Conservation (phyloP, 1,139 yeast genomes). For the Lipomyces yarrowii region DNA sequence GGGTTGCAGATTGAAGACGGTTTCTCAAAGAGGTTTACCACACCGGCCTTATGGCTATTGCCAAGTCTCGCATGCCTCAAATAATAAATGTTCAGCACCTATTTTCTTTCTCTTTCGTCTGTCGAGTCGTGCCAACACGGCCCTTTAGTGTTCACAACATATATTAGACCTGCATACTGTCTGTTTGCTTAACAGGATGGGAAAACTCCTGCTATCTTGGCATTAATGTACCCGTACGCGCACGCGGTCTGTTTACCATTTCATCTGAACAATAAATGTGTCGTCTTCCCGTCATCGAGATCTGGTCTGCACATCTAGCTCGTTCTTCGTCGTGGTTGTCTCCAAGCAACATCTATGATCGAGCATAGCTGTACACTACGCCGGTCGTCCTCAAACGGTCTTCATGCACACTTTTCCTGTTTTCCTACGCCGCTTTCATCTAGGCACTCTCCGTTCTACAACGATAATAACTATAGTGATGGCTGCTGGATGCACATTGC, state of each 20-base stretch:
- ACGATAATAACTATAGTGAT: background rate
- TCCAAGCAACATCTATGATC: background rate
- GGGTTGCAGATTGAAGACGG: no score
- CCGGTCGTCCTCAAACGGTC: background rate
- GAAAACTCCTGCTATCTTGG: no score
- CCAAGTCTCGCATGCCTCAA: no score
- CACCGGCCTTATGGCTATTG: no score
- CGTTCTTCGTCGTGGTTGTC: background rate
- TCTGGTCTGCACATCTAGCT: background rate
- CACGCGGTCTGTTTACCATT: background rate
- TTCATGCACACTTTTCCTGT: background rate
- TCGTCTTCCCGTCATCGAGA: background rate
- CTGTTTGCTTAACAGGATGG: no score
- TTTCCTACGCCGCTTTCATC: background rate
- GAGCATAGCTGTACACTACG: background rate
- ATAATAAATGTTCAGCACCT: no score
- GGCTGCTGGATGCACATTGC: constrained; percentile 13
- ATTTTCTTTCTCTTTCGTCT: no score
- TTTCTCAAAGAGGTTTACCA: no score
- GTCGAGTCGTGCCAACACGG: no score
- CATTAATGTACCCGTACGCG: no score
- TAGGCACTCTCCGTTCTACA: background rate
- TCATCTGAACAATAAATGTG: background rate
- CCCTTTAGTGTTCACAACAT: no score
- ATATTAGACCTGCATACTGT: no score